Conservation (phyloP, 257 asterid genomes). For the Fraxinus quadrangulata region DNA sequence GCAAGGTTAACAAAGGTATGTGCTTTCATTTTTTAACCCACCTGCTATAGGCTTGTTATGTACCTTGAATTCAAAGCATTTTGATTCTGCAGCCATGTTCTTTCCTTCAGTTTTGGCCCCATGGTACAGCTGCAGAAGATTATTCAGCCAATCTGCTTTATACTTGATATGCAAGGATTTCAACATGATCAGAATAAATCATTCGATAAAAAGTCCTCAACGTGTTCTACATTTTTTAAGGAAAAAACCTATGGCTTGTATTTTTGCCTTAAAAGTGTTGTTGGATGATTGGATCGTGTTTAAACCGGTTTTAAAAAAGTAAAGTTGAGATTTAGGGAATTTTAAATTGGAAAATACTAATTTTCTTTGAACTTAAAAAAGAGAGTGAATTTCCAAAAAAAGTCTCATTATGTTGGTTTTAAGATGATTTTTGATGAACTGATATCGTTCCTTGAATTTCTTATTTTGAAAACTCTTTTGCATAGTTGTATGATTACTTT, state of each 20-base stretch:
- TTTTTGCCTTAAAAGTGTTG: background rate
- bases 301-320: background rate
- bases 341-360: background rate
- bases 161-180: background rate
- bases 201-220: background rate
- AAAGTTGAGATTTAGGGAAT: background rate
- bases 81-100: background rate
- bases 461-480: background rate
- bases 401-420: background rate
- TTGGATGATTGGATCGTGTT: background rate
- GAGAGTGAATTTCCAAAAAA: background rate
- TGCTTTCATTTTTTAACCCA: background rate
- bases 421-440: background rate
- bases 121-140: background rate
- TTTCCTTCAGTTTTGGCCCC: background rate
- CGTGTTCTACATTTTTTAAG: background rate
- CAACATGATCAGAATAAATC: background rate
- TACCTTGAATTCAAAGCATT: too few species aligned
- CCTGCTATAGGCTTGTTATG: background rate
- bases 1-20: slow-evolving; percentile 95
- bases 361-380: background rate
- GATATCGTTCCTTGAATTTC: background rate
- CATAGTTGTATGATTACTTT: background rate
- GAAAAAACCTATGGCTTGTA: background rate
- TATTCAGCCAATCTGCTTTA: background rate